Conservation (phyloP, 352 stramenopile genomes). For the Phytophthora fragariaefolia region DNA sequence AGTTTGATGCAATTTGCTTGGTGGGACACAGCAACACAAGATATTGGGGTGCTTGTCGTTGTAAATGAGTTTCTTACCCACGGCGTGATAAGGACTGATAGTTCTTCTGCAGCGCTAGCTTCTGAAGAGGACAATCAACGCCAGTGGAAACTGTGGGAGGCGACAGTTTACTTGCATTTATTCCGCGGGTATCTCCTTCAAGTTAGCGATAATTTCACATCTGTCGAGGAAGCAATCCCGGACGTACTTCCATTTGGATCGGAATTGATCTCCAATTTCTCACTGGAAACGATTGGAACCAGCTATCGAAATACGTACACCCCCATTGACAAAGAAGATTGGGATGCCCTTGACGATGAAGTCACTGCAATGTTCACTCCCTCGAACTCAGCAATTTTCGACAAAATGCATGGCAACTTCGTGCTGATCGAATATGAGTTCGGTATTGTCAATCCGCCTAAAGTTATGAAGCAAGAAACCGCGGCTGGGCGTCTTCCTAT, state of each 20-base stretch:
- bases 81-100: constrained; percentile 31
- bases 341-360: constrained; percentile 31
- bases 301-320: constrained; percentile 59
- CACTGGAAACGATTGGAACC: constrained; percentile 64
- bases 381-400: constrained; percentile 27
- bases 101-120: neutral
- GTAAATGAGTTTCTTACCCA: constrained; percentile 66
- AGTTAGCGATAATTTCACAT: constrained; percentile 16
- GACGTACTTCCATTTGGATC: constrained; percentile 41
- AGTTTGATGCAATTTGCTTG: constrained; percentile 64
- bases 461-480: constrained; percentile 27
- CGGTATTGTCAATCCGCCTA: constrained; percentile 28
- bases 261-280: constrained; percentile 55
- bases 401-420: constrained; percentile 63
- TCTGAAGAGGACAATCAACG: neutral
- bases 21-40: constrained; percentile 71
- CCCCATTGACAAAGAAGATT: constrained; percentile 21
- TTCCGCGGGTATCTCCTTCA: constrained; percentile 65
- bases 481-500: constrained; percentile 11
- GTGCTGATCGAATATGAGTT: constrained; percentile 57
- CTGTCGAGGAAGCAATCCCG: constrained; percentile 7
- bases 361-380: constrained; percentile 41
- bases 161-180: constrained; percentile 65
- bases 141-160: constrained; percentile 59
- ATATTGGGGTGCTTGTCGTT: constrained; percentile 57